Base-by-base conservation (phyloP, 2,329 filamentous ascomycete species). In the Trichoderma lentiforme region DNA sequence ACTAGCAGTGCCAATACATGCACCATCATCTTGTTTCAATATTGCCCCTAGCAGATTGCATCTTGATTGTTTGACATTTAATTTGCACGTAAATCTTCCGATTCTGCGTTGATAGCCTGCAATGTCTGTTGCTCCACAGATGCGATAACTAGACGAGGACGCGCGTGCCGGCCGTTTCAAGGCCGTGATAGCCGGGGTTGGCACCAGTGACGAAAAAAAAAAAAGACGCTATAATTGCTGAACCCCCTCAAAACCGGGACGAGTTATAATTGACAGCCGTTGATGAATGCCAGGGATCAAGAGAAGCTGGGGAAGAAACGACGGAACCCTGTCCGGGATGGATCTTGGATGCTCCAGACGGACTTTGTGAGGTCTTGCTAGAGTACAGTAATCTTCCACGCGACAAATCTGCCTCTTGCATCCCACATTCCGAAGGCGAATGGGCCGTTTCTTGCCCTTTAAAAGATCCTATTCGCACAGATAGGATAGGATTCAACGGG, bases 141-240 rank as follows among this genome's bases (percentile, higher is more conserved):
- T 34, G 28, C 57, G 39, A 53, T 15, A 24, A 61, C 30, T 32
- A 36, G 26, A 9, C 28, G 51, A 53, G 57, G 67, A 61, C 67
- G 67, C 43, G 67, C 47, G 39, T 70, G 67, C 39, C 57, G 56
- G 67, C 30, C n/a, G 28, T 21, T 28, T 34, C 8, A 36, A 30
- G 14, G 67, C 67, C 67, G 67, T 70, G n/a, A 51, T 69, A 62
- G 57, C 67, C 67, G 67, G 58, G 65, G 34, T 60, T 43, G 56
- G 34, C 56, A 58, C n/a, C 26, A 8, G 60, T n/a, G 58, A 36
- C 15, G 36, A 28, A n/a, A 34, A 11, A 39, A 32, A 28, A 32
- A 28, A 47, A 47, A 30, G 21, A 18, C 3, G n/a, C 21, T 57
- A 9, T 30, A 32, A 12, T 53, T 11, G 57, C 30, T 14, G 8